Base-by-base conservation (phyloP, 495 filamentous ascomycete species). In the Aspergillus ellipticus region DNA sequence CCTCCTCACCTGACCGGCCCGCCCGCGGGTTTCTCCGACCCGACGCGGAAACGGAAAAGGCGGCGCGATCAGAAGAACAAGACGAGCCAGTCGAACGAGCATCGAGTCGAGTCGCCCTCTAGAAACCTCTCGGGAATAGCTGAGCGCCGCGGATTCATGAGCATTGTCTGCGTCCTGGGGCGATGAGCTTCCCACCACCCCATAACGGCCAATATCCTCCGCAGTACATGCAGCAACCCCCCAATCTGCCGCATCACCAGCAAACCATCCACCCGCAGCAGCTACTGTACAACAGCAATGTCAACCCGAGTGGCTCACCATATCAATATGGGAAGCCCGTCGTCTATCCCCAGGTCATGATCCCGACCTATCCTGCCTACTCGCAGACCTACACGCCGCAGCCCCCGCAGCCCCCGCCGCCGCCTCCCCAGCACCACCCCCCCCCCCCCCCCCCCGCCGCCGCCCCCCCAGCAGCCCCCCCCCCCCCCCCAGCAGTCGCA, bases 101-200 rank as follows among this genome's bases (percentile, higher is more conserved):
- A 56, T 28, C 42, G 16, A 33, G 53, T 22, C 53, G 20, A 28
- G 11, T 31, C 48, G 53, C 21, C 15, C 24, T 26, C 57, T 53
- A 55, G 42, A n/a, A 16, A 16, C 45, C 26, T 48, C 52, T 46
- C 19, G 51, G 49, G 57, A 46, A 47, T 46, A 52, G 55, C 55
- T 63, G 49, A 51, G 57, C 51, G 41, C 54, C 51, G 59, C 58
- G 43, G 57, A 46, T 61, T 46, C 42, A 62, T 58, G 55, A 59
- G 49, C 53, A 57, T 59, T 51, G 63, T 60, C 55, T 58, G 61
- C 49, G 67, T 66, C 55, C 65, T 62, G 69, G 67, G 74, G 75
- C 71, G 65, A 78, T 78, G 75, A 78, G 70, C 72, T 78, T 69
- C 59, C 73, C 74, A 74, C 74, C 75, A 48, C 71, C 74, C 49